Evolutionary conservation across 805 yeast genomes (phyloP).

Genomic region (Yarrowia sp.): DNA sequence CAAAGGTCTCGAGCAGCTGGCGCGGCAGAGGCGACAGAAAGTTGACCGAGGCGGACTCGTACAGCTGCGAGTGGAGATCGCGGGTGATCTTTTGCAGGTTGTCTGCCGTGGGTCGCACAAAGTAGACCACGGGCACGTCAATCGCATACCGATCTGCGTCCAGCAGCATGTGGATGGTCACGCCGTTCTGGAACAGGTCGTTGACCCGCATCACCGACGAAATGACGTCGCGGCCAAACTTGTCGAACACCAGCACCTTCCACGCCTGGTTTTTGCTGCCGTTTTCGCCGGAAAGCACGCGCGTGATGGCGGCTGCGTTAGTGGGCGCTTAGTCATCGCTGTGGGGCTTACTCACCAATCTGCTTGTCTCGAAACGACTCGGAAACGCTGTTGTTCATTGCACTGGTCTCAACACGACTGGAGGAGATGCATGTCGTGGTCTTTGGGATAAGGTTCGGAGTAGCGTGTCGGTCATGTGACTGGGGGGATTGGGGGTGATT

Average conservation of each 20-base stretch:
- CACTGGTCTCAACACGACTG: too few species aligned
- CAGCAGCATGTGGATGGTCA: constrained; percentile 82
- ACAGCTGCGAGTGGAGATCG: constrained; percentile 72
- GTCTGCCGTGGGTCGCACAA: constrained; percentile 80
- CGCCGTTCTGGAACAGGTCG: constrained; percentile 84
- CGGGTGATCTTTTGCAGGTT: constrained; percentile 67
- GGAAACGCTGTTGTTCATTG: constrained; percentile 1
- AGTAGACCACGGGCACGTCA: constrained; percentile 93
- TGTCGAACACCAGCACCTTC: constrained; percentile 87
- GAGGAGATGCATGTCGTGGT: constrained; percentile 4
- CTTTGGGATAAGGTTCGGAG: background rate
- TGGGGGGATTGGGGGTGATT: too few species aligned
- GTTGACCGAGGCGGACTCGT: constrained; percentile 77
- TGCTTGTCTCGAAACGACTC: constrained; percentile 39
- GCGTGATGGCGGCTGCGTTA: constrained; percentile 54
- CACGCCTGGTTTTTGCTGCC: constrained; percentile 56
- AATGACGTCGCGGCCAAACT: constrained; percentile 75
- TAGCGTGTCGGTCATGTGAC: background rate
- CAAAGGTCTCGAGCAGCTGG: constrained; percentile 81
- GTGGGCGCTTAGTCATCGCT: too few species aligned
- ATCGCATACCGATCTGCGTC: constrained; percentile 71
- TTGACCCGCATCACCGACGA: constrained; percentile 91
- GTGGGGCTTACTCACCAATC: constrained; percentile 36
- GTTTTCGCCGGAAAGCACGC: constrained; percentile 76
- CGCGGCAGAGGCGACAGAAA: constrained; percentile 80